A percentile compares a stretch with the other conserved stretches of the same genome.
Evolutionary conservation across 169 alveolate species (phyloP).

Genomic region (Eimeria necatrix): DNA sequence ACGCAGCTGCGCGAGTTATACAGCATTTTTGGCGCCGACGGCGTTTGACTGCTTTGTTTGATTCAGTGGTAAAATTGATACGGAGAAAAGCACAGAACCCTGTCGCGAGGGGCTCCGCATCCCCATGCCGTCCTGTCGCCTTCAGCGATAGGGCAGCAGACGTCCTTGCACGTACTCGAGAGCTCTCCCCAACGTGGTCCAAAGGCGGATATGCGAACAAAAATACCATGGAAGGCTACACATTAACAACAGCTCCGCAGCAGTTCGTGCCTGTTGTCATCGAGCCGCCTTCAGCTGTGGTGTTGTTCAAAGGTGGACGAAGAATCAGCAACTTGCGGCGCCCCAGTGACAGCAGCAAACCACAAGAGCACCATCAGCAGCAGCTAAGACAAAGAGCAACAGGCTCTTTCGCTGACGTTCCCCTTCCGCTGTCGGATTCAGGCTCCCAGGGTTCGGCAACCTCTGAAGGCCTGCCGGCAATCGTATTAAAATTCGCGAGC

Average conservation of each 20-base stretch:
- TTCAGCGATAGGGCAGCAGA: neutral
- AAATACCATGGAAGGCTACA: neutral
- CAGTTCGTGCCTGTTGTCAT: neutral
- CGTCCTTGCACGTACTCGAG: neutral
- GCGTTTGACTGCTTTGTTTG: neutral
- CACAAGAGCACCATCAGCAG: neutral
- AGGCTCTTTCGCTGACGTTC: neutral
- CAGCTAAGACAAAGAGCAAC: neutral
- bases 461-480: constrained; percentile 1
- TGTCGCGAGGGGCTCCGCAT: too few relatives aligned
- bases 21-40: constrained; percentile 12
- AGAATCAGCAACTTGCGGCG: neutral
- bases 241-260: neutral
- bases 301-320: neutral
- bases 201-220: neutral
- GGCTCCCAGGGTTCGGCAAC: neutral
- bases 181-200: neutral
- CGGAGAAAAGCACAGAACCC: constrained; percentile 8
- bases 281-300: constrained; percentile 6
- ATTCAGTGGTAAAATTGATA: neutral
- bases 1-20: constrained; percentile 9
- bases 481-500: constrained; percentile 3
- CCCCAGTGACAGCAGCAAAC: neutral
- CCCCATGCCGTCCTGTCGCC: neutral
- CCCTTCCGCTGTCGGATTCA: neutral